Percentiles rank a stretch among this genome's conserved stretches.
phyloP scores from a whole-genome alignment of 225 moss, liverwort and hornwort species.

The Antitrichia curtipendula region DNA sequence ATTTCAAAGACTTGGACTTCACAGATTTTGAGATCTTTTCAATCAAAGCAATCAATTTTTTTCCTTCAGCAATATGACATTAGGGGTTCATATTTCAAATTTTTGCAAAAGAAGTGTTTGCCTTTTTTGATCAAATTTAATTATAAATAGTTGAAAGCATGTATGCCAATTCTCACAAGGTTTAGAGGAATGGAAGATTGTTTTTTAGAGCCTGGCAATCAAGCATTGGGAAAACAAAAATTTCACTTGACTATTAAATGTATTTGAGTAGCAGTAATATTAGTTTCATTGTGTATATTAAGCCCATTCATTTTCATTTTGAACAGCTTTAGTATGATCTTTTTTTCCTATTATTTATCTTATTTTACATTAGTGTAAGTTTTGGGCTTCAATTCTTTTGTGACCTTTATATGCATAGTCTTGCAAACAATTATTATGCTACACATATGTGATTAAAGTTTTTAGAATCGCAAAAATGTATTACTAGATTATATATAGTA shows the following conservation, averaged over 20 bases:
- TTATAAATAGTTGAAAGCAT: background rate
- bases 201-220: background rate
- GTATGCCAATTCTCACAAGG: background rate
- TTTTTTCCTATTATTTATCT: background rate
- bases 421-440: too few species aligned
- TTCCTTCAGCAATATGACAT: fast-evolving
- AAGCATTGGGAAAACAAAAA: background rate
- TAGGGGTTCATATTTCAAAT: fast-evolving
- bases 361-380: background rate
- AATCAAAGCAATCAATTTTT: background rate
- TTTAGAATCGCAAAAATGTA: background rate
- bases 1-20: background rate
- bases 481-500: fast-evolving
- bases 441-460: too few species aligned
- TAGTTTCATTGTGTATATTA: background rate
- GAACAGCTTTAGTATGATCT: background rate
- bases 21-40: background rate
- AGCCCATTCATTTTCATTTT: background rate
- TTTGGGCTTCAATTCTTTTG: background rate
- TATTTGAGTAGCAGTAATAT: background rate
- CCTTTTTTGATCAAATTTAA: background rate
- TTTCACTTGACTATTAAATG: too few species aligned
- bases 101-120: too few species aligned
- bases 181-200: background rate
- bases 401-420: too few species aligned